phyloP scores from a whole-genome alignment of 1,139 yeast genomes.

The Candida sp. region DNA sequence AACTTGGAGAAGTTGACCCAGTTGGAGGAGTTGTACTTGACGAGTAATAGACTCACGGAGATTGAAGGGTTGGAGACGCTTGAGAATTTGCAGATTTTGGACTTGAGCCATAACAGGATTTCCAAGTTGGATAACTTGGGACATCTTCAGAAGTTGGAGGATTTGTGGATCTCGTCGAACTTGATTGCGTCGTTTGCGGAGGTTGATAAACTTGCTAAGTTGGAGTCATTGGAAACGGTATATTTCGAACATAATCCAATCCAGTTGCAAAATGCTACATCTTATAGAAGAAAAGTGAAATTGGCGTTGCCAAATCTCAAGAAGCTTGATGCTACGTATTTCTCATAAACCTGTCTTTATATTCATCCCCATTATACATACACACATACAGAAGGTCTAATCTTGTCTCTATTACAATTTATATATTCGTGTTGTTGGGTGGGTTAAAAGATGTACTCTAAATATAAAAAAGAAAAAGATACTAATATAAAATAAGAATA shows the following conservation, averaged over 20 bases:
- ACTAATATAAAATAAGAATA: neutral
- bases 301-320: conserved; percentile 72
- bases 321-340: conserved; percentile 91
- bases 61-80: conserved; percentile 83
- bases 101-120: conserved; percentile 78
- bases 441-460: neutral
- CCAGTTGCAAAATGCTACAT: conserved; percentile 71
- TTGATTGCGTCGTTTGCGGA: conserved; percentile 69
- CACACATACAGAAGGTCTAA: too few species aligned
- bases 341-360: neutral
- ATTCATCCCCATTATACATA: neutral
- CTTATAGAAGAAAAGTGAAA: conserved; percentile 83
- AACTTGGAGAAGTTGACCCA: conserved; percentile 75
- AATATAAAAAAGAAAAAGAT: neutral
- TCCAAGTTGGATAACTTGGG: conserved; percentile 63
- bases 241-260: conserved; percentile 97
- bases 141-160: conserved; percentile 76
- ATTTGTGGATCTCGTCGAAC: conserved; percentile 93
- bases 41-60: conserved; percentile 80
- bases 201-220: conserved; percentile 61
- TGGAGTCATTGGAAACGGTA: conserved; percentile 80
- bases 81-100: conserved; percentile 71
- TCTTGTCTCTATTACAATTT: neutral
- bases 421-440: neutral
- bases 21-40: conserved; percentile 85